Base-by-base conservation (phyloP, 2,329 filamentous ascomycete genomes). In the Aaosphaeria pasadenensis region DNA sequence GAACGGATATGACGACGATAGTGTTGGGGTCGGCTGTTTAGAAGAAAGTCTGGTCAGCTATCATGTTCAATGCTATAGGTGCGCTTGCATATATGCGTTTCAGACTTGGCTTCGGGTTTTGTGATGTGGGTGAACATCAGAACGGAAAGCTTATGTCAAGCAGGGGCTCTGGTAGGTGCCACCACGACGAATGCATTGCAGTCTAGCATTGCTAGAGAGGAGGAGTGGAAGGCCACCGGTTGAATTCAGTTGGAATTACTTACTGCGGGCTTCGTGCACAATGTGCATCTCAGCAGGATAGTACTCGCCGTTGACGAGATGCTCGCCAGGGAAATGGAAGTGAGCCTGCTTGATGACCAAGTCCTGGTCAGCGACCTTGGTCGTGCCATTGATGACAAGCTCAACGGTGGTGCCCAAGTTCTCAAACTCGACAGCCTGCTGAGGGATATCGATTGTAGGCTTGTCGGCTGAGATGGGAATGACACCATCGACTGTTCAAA, bases 251-350 rank as follows among this genome's bases (percentile, higher is more conserved):
- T 36, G 17, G 17, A 3, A 2, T n/a, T 29, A 65, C 65, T 39
- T 66, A 75, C 72, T 56, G 9, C 71, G 68, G 11, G 71, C 71
- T 59, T 78, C 71, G 61, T 81, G 82, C 38, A 85, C 82, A 74
- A 84, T 80, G 69, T 85, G 82, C 67, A 78, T 65, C 63, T 79
- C 73, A 63, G 59, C 74, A 54, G 60, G 74, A 55, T 68, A 75
- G 58, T 73, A 72, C 53, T 77, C 74, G n/a, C 71, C 68, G 46
- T 69, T 62, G 47, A 83, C 69, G 42, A 76, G 73, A 56, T 85
- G 82, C 70, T 85, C 82, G 39, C 78, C 79, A 0, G 82, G 80
- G 0, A 79, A 78, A 59, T 84, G 82, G 67, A 84, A 81, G 64
- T 84, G 81, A 68, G 83, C 83, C 55, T 84, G 81, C 42, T 66